phyloP scores from a whole-genome alignment of 2,329 filamentous ascomycete genomes.

The Epichloe festucae region DNA sequence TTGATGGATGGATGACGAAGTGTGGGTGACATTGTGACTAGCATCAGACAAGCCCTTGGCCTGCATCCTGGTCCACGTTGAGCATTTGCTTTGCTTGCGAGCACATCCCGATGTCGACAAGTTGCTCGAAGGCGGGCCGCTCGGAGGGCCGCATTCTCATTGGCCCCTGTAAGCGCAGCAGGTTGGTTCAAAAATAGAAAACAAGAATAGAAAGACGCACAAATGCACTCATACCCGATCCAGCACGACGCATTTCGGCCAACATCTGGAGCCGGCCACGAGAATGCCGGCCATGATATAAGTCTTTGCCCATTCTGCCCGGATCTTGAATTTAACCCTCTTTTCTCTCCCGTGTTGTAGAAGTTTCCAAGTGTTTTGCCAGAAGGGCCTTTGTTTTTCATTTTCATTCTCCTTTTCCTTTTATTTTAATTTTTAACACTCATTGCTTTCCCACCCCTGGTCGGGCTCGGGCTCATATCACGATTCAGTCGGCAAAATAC shows the following conservation, averaged over 20 bases:
- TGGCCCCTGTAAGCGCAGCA: conserved; percentile 39
- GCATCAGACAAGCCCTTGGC: not conserved
- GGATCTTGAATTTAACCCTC: conserved; percentile 25
- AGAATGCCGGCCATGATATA: conserved; percentile 41
- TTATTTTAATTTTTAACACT: conserved; percentile 18
- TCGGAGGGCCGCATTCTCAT: conserved; percentile 9
- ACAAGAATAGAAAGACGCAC: conserved; percentile 27
- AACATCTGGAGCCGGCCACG: conserved; percentile 20
- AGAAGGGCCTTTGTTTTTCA: conserved; percentile 25
- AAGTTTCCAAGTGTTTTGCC: conserved; percentile 15
- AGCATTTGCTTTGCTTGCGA: too few relatives aligned
- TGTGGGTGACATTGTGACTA: conserved; percentile 5
- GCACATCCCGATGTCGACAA: too few relatives aligned
- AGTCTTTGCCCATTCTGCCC: conserved; percentile 38
- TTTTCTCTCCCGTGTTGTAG: conserved; percentile 23
- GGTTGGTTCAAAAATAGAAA: conserved; percentile 26
- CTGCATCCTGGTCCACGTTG: too few relatives aligned
- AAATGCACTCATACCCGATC: not conserved
- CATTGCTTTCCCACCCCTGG: conserved; percentile 20
- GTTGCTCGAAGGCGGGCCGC: not conserved
- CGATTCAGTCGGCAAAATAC: not conserved
- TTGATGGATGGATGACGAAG: not conserved
- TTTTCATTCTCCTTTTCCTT: conserved; percentile 20
- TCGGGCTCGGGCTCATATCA: conserved; percentile 16
- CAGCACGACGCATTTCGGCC: conserved; percentile 11